Base-by-base conservation (phyloP, 192 early-diverging fungal species). In the Rhizoclosmatium globosum region DNA sequence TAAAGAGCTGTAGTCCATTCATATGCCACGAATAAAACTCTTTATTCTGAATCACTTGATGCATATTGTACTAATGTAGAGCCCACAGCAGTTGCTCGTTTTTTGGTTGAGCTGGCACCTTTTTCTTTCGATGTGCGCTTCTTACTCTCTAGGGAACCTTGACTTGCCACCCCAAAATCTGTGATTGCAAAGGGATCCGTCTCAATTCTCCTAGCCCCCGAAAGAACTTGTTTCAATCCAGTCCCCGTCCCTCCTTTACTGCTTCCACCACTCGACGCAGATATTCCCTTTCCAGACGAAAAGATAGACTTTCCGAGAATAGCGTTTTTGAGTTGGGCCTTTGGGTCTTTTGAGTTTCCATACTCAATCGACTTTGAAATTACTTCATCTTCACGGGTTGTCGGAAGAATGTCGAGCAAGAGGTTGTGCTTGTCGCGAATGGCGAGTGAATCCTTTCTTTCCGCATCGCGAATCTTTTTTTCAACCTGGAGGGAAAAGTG, bases 381-480 rank as follows among this genome's bases (percentile, higher is more conserved):
- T 0, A 81, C 57, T 2, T 76, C 71, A 79, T 94, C 93, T 39
- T 87, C 85, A 3, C 68, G 39, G 17, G 78, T 60, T 50, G 83
- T 84, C 3, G 91, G 91, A 47, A 92, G 61, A 21, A 95, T 82
- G 38, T 90, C 81, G 45, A 94, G 74, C 3, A 83, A 60, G 7
- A 95, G 81, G n/a, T 85, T 83, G 58, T 88, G 87, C 64, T 92
- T 90, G 56, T 91, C 87, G 47, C 80, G 82, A 48, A 95, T 82
- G 47, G 80, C 82, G 3, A 82, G 64, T 2, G 84, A 70, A 19
- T 89, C 89, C 58, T 89, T 82, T 53, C 84, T 64, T 46, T 85
- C 73, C 19, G 62, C 80, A 61, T 90, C 85, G 3, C 85, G 82
- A 17, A 75, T 47, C 65, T 89, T 92, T 57, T 93, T 94, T 21